Conservation (phyloP, 495 filamentous ascomycete species). For the Penicillium cosmopolitanum region DNA sequence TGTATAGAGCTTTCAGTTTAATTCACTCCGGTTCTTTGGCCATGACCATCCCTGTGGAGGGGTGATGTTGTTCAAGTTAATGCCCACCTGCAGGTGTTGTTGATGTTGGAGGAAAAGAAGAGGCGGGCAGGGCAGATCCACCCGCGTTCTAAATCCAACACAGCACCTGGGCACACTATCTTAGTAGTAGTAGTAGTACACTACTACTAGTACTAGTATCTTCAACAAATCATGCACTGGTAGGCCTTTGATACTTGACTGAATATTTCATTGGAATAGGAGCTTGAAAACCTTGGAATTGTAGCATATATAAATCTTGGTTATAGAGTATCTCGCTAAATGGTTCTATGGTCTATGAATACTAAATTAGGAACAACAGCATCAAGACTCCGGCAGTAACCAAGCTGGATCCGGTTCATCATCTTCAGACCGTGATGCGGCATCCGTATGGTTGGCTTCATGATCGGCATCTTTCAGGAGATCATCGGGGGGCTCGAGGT, state of each 20-base stretch:
- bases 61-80: too few relatives aligned
- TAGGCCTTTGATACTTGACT: too few relatives aligned
- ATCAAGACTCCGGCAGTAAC: conserved; percentile 41
- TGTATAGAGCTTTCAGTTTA: neutral
- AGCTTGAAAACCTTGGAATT: too few relatives aligned
- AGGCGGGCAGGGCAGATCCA: conserved; percentile 6
- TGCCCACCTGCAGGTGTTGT: too few relatives aligned
- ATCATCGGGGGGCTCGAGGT: conserved; percentile 46
- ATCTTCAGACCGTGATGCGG: conserved; percentile 41
- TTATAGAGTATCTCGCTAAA: neutral
- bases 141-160: neutral
- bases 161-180: too few relatives aligned
- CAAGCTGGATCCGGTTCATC: conserved; percentile 56
- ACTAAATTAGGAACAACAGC: neutral
- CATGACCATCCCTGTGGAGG: neutral
- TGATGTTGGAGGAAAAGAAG: neutral
- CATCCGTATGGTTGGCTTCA: conserved; percentile 24
- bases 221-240: too few relatives aligned
- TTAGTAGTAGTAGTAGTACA: too few relatives aligned
- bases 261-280: too few relatives aligned
- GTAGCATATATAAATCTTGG: neutral
- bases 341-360: neutral
- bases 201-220: too few relatives aligned
- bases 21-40: neutral
- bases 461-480: conserved; percentile 37